Evolutionary conservation across 257 asterid genomes (phyloP), one percentile per base, ranked within the genome.

Genomic region (Solanum rostratum): DNA sequence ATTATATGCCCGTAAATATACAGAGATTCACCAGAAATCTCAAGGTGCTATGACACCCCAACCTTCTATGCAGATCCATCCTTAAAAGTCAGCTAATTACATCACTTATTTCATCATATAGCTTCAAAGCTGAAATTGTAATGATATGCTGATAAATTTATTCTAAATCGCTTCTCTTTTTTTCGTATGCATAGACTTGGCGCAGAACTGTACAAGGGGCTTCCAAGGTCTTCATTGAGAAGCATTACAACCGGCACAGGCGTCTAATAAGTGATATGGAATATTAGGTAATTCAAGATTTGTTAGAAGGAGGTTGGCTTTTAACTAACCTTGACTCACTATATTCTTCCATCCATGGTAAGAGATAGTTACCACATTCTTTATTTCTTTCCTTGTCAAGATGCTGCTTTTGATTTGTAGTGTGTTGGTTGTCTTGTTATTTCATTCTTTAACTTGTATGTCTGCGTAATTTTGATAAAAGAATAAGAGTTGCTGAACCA

Each of bases 211-310:
- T 95, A 30, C 95, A 92, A 89, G 95, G 97, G 57, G 97, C 99
- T 84, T 90, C 96, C 10, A 93, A 91, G 89, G 93, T 95, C 54
- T 88, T 93, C 91, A 88, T 94, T 94, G 99, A 92, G 91, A 95
- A 92, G 87, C 97, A 93, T 69, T 92, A 93, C 88, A 93, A 94
- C 83, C 87, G 93, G 9, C 99, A 95, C 88, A 93, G 88, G 57
- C 95, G 97, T 83, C 89, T 95, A 41, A 89, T 91, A 16, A 90
- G 88, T 88, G 97, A 94, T 86, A 29, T 88, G 8, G 19, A 14
- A 19, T 66, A 69, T 83, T 89, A 91, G 90, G 84, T 83, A 63
- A 49, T 11, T 12, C 39, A 65, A 55, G 7, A 39, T 19, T 0
- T 70, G 33, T 41, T 70, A 69, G 46, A 39, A 37, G 2, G 7